Conservation (phyloP, 257 asterid species). For the Fraxinus anomala region DNA sequence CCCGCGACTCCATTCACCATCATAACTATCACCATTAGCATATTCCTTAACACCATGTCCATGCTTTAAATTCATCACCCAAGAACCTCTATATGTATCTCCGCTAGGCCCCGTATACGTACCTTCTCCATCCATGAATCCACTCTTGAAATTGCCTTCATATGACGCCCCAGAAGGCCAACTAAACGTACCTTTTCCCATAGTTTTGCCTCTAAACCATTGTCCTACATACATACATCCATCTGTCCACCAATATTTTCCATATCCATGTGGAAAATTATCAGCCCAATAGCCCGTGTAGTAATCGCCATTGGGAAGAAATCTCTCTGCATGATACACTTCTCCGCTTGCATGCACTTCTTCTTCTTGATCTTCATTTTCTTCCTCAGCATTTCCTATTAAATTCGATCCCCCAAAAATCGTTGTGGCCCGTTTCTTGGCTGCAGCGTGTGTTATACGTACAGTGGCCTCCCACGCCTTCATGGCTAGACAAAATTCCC, state of each 20-base stretch:
- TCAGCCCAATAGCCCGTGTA: conserved; percentile 81
- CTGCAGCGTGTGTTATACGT: conserved; percentile 82
- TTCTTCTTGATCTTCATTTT: conserved; percentile 41
- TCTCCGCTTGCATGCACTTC: conserved; percentile 58
- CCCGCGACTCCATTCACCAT: conserved; percentile 88
- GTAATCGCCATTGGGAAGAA: conserved; percentile 84
- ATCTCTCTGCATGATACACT: conserved; percentile 67
- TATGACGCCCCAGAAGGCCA: conserved; percentile 92
- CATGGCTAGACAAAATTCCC: conserved; percentile 42
- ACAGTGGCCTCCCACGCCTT: conserved; percentile 99
- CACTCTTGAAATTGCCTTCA: conserved; percentile 83
- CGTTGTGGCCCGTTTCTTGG: conserved; percentile 82
- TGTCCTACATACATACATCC: conserved; percentile 92
- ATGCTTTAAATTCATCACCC: conserved; percentile 87
- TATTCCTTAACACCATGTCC: conserved; percentile 70
- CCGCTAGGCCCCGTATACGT: conserved; percentile 66
- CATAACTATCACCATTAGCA: conserved; percentile 68
- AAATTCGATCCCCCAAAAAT: conserved; percentile 61
- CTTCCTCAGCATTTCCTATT: conserved; percentile 45
- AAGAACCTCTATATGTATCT: conserved; percentile 59
- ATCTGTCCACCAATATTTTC: conserved; percentile 93
- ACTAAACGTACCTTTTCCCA: conserved; percentile 73
- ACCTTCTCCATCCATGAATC: conserved; percentile 97
- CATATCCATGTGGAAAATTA: conserved; percentile 76
- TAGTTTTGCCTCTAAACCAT: conserved; percentile 76